phyloP scores from a whole-genome alignment of 495 filamentous ascomycete species.

The Trichoderma gamsii region DNA sequence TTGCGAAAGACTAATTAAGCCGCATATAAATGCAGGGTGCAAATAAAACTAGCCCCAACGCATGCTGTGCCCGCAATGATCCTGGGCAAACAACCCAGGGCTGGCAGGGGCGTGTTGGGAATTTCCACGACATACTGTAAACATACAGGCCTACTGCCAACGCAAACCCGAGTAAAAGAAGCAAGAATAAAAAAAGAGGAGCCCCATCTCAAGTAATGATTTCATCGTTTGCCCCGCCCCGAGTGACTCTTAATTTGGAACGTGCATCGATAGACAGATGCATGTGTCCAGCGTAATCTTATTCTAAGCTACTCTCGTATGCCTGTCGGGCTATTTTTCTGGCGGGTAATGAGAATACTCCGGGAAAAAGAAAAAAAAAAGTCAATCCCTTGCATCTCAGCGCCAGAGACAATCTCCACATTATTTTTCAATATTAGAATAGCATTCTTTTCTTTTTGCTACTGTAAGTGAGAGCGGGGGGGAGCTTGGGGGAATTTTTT shows the following conservation, averaged over 20 bases:
- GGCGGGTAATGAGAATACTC: neutral
- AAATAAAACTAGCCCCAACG: neutral
- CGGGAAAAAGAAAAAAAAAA: neutral
- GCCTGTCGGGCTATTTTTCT: slow-evolving; percentile 5
- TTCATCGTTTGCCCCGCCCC: neutral
- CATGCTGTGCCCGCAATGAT: neutral
- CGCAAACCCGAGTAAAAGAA: neutral
- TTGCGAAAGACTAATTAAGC: neutral
- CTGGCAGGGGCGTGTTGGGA: too few relatives aligned
- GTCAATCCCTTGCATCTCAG: neutral
- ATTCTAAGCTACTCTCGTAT: neutral
- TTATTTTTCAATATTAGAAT: neutral
- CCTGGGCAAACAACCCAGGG: neutral
- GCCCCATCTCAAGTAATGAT: slow-evolving; percentile 1
- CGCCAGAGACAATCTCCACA: neutral
- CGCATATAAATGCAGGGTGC: neutral
- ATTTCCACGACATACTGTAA: too few relatives aligned
- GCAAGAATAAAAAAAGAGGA: slow-evolving; percentile 2
- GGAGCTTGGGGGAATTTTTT: neutral
- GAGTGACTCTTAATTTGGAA: neutral
- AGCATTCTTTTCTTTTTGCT: neutral
- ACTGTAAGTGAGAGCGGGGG: too few relatives aligned
- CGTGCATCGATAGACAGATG: slow-evolving; percentile 6
- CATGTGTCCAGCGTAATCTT: neutral
- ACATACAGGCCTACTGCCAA: too few relatives aligned